Conservation (phyloP, 208 protist genomes). For the Strigomonas culicis region DNA sequence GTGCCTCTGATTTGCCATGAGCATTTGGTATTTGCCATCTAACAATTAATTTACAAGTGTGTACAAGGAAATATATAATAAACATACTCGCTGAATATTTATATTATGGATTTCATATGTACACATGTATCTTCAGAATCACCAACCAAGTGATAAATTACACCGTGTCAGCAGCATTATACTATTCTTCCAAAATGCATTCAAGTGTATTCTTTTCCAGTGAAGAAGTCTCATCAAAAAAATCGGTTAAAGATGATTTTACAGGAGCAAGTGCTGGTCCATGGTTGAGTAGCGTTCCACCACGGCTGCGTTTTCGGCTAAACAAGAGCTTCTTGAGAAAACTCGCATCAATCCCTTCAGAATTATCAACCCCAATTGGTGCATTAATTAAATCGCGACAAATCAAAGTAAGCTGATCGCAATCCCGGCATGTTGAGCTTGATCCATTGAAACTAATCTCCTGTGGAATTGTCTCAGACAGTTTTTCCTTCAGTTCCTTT, state of each 20-base stretch:
- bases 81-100: background rate
- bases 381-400: constrained; percentile 49
- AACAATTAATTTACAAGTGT: background rate
- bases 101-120: background rate
- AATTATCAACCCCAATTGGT: constrained; percentile 4
- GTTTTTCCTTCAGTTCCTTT: constrained; percentile 19
- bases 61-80: background rate
- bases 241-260: background rate
- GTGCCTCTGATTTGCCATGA: too few relatives aligned
- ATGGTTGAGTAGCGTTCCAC: constrained; percentile 18
- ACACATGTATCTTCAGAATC: too few relatives aligned
- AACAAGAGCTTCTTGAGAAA: constrained; percentile 29
- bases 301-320: constrained; percentile 28
- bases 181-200: too few relatives aligned
- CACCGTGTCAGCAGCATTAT: too few relatives aligned
- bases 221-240: background rate
- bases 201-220: too few relatives aligned
- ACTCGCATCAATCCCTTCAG: background rate
- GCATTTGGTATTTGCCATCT: background rate
- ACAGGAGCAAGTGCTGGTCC: background rate
- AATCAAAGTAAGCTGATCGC: constrained; percentile 62
- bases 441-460: constrained; percentile 54
- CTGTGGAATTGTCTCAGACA: constrained; percentile 43
- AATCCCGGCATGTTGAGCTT: constrained; percentile 66
- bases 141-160: too few relatives aligned